Evolutionary conservation across 257 asterid species (phyloP).

Genomic region (Ehretia macrophylla): DNA sequence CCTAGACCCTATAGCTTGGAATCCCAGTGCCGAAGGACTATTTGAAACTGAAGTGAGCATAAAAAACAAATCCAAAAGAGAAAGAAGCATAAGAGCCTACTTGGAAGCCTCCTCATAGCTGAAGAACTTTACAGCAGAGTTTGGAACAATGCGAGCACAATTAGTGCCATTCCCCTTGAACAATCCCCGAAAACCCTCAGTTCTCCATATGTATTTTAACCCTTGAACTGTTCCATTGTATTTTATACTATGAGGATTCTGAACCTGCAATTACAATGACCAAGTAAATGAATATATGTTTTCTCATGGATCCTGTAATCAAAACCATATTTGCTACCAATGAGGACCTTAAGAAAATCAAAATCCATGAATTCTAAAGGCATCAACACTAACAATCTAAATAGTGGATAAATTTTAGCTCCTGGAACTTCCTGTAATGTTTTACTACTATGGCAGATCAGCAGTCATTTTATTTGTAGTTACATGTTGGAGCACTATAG

Average conservation of each 20-base stretch:
- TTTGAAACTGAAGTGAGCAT: background rate
- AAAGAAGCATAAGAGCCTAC: conserved; percentile 31
- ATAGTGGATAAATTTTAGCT: too few relatives aligned
- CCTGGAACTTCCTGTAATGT: too few relatives aligned
- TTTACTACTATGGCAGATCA: too few relatives aligned
- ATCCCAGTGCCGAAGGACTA: background rate
- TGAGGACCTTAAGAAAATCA: too few relatives aligned
- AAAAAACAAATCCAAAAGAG: background rate
- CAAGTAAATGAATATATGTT: background rate
- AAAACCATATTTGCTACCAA: too few relatives aligned
- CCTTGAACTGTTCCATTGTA: conserved; percentile 80
- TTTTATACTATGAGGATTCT: conserved; percentile 72
- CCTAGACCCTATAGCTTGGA: too few relatives aligned
- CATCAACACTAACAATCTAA: too few relatives aligned
- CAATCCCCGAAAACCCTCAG: conserved; percentile 72
- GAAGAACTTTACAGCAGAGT: conserved; percentile 95
- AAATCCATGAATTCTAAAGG: too few relatives aligned
- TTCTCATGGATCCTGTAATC: too few relatives aligned
- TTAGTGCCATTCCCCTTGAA: conserved; percentile 87
- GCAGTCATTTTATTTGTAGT: too few relatives aligned
- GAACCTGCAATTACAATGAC: conserved; percentile 48
- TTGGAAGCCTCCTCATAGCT: conserved; percentile 96
- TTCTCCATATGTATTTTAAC: conserved; percentile 64
- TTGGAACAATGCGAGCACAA: conserved; percentile 87
- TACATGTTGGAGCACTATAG: too few relatives aligned